Base-by-base conservation (phyloP, 768 basidiomycete species). In the Calocybe cyanea region DNA sequence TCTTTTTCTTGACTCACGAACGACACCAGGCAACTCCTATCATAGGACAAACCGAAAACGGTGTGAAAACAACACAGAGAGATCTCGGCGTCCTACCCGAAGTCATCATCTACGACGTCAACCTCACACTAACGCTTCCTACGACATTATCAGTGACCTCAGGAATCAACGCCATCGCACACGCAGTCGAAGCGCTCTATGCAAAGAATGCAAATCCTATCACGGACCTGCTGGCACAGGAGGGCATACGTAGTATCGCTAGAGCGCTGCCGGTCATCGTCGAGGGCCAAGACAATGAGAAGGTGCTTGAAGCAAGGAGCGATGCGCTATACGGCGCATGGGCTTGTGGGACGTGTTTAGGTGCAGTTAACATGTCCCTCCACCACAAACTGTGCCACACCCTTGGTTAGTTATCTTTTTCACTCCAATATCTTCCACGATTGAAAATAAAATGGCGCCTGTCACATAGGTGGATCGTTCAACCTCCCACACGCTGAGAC, bases 321-420 rank as follows among this genome's bases (percentile, higher is more conserved):
- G 61, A 66, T 23, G 64, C 64, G 7, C 48, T 64, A 7, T 71
- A 62, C 45, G 69, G 69, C 13, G 70, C 70, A 8, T 71, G 66
- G 65, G 55, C 60, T 0, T 68, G 69, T 42, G 65, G 62, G 2
- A 55, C 59, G 0, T 68, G 64, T 46, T 45, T 66, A 9, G 70
- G 67, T 23, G 51, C 60, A 0, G 67, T 70, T 2, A 60, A 61
- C 8, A 65, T 70, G 64, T 57, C 58, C 7, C 48, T 71, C 3
- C 69, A 72, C 42, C 70, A 72, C 53, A 72, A 71, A 52, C 61
- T 72, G 7, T 69, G 65, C 44, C 66, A 69, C 49, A 59, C 61
- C 7, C 63, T 69, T 21, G 57, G 63, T 71, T 24, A 50, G 64
- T 48, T 44, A 56, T 46, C 57, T 57, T 47, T 56, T 59, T 7